Base-by-base conservation (phyloP, 2,329 filamentous ascomycete genomes). In the Hortaea sp. region DNA sequence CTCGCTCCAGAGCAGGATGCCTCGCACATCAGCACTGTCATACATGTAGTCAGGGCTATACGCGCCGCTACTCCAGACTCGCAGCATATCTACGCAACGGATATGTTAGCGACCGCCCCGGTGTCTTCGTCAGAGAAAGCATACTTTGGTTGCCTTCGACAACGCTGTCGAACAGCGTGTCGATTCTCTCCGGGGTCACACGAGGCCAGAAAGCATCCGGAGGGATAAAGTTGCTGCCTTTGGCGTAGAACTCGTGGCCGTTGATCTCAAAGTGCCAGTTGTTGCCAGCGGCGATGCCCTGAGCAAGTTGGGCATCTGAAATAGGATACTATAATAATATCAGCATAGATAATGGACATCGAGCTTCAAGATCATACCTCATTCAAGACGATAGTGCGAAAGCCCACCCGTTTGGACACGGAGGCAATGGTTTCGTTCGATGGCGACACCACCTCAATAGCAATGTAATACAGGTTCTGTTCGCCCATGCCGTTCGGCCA, bases 201-300 rank as follows among this genome's bases (percentile, higher is more conserved):
- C 77, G 67, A 1, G 78, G 72, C 77, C 78, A 81, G 58, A 82
- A 82, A 2, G 72, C 70, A 57, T 81, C 78, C 0, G 76, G 77
- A 0, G 78, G 78, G 42, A 82, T 78, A 51, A 82, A 74, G 52
- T 82, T 81, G 12, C 75, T 78, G 4, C 78, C 79, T 56, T 81
- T 81, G 2, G 76, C 78, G 53, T 80, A 83, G 53, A 83, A 79
- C 9, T 77, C 73, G 42, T 76, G 71, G 0, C 79, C 78, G 49
- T 83, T 83, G 49, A 83, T 70, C 57, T 82, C 77, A 51, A 83
- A 82, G 56, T 82, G 77, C 77, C 78, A 78, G 58, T 78, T 76
- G 39, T 72, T 74, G 6, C 75, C 76, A 0, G 72, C 70, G n/a
- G 73, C 69, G 49, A 80, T 73, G 1, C 79, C 77, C 48, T 69